Conservation (phyloP, 768 basidiomycete genomes). For the Tricholoma sp. region DNA sequence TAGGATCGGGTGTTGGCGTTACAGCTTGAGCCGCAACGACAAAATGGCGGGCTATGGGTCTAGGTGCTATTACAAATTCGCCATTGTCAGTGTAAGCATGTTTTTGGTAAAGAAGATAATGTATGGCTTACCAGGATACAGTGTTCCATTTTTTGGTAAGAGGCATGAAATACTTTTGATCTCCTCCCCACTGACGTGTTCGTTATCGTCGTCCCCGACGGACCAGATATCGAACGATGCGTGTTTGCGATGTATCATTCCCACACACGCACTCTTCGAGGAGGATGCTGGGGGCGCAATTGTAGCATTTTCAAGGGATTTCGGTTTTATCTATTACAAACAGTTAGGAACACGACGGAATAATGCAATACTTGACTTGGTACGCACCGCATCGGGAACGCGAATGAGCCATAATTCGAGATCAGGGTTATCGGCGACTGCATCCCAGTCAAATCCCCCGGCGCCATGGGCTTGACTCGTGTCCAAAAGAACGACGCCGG, state of each 20-base stretch:
- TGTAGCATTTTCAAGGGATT: constrained; percentile 49
- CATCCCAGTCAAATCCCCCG: constrained; percentile 65
- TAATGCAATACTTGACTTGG: not conserved
- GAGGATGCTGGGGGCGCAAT: constrained; percentile 41
- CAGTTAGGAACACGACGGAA: not conserved
- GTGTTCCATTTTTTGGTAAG: constrained; percentile 56
- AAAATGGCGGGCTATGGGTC: constrained; percentile 51
- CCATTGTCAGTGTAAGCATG: not conserved
- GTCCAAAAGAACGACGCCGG: constrained; percentile 45
- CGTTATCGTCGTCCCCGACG: constrained; percentile 38
- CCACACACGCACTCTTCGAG: constrained; percentile 35
- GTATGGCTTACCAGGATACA: constrained; percentile 46
- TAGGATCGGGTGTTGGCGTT: constrained; percentile 24
- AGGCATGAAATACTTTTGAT: constrained; percentile 55
- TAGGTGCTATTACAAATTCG: constrained; percentile 41
- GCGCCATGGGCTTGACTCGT: constrained; percentile 26
- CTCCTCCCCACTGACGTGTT: constrained; percentile 54
- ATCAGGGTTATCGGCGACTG: constrained; percentile 48
- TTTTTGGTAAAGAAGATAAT: not conserved
- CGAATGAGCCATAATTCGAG: constrained; percentile 69
- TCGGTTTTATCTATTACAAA: constrained; percentile 56
- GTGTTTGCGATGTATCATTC: constrained; percentile 47
- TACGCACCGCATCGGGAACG: constrained; percentile 59
- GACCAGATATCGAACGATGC: constrained; percentile 64
- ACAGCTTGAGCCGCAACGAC: constrained; percentile 50